Evolutionary conservation across 2,329 filamentous ascomycete genomes (phyloP), one percentile per base, ranked within the genome.

Genomic region (Pseudophaeomoniella oleicola): DNA sequence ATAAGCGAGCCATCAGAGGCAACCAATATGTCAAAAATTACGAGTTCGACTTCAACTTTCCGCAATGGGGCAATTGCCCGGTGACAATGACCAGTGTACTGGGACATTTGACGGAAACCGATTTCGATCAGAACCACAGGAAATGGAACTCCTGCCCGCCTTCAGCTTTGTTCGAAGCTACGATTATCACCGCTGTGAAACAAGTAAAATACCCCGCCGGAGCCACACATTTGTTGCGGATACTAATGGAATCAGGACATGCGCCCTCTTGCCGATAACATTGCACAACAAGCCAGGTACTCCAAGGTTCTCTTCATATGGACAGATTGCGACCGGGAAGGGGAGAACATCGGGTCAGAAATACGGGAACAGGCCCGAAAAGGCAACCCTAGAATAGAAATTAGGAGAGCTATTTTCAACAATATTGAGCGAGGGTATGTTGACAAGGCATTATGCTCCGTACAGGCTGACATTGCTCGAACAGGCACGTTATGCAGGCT

Each of bases 241-340:
- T n/a, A n/a, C n/a, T n/a, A n/a, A n/a, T n/a, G n/a, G n/a, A n/a
- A n/a, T n/a, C 45, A 87, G 75, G 78, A 87, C 50, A 92, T 87
- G 52, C 78, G 78, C 49, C 63, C 69, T 1, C 80, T 98, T 43
- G 86, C 87, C 6, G 69, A 77, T 19, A 98, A 98, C 52, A 90
- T 98, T 50, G 73, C 79, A 46, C 63, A 71, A 1, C 79, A 93
- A 56, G 88, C 90, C 13, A 71, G 71, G 41, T 71, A 72, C 52
- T 70, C 77, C n/a, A 72, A 69, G 38, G 75, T 78, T 10, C 67
- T 98, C 19, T 88, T 92, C 57, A 94, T 98, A 48, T 98, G 90
- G 90, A 98, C 90, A 1, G 90, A 98, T 68, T 96, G 90, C 58
- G 90, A 98, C 66, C 77, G 87, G 38, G 90, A 98, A 66, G 90